Evolutionary conservation across 1,284 basidiomycete species (phyloP).

Genomic region (Puccinia brachypodii): DNA sequence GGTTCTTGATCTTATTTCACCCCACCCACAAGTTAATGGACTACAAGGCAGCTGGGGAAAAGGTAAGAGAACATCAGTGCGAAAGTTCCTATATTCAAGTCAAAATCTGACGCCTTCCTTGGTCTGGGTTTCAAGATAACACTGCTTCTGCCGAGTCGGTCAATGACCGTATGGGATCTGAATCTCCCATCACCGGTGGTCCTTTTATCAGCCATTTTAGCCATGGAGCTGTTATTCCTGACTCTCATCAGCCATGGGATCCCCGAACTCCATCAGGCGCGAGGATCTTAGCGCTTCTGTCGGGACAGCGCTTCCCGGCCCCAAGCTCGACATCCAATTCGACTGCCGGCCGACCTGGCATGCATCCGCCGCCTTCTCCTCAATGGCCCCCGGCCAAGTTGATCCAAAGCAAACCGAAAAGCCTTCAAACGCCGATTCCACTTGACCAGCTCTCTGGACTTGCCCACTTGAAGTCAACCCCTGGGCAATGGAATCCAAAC

Average conservation of each 20-base stretch:
- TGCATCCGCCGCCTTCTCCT: constrained; percentile 20
- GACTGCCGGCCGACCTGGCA: constrained; percentile 23
- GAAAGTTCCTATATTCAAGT: background rate
- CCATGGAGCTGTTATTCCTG: background rate
- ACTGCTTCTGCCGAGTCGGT: background rate
- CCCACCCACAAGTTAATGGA: constrained; percentile 27
- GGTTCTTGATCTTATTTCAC: constrained; percentile 33
- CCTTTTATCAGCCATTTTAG: constrained; percentile 12
- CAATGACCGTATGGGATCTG: background rate
- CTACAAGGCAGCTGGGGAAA: constrained; percentile 8
- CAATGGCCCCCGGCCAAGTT: constrained; percentile 34
- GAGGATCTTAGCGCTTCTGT: constrained; percentile 17
- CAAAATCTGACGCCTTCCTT: background rate
- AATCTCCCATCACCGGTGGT: constrained; percentile 14
- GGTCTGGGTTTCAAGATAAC: background rate
- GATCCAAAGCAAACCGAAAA: constrained; percentile 19
- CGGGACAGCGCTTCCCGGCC: constrained; percentile 27
- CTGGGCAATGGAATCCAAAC: background rate
- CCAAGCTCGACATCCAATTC: constrained; percentile 2
- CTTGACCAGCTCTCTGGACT: constrained; percentile 30
- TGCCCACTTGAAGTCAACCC: background rate
- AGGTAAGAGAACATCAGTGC: background rate
- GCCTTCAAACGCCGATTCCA: constrained; percentile 8
- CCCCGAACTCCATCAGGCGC: constrained; percentile 26
- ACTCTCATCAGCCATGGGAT: constrained; percentile 42